Conservation (phyloP, 352 stramenopile species). For the Globisporangium viniferum region DNA sequence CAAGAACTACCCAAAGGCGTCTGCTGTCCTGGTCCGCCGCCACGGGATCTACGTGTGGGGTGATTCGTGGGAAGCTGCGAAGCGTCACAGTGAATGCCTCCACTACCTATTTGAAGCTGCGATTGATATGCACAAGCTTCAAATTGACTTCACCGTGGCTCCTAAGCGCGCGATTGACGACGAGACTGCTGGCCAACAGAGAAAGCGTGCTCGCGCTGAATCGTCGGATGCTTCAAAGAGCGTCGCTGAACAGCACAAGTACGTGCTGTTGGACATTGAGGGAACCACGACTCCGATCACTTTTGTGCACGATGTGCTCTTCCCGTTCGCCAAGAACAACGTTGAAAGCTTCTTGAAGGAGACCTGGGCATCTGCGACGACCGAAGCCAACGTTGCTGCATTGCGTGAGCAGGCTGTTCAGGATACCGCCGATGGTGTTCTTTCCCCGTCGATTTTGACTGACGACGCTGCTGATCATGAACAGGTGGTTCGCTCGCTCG, state of each 20-base stretch:
- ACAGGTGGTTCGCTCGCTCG: constrained; percentile 32
- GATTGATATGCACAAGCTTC: constrained; percentile 88
- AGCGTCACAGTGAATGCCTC: constrained; percentile 95
- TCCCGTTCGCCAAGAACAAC: constrained; percentile 86
- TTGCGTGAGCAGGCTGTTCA: constrained; percentile 42
- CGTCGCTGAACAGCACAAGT: constrained; percentile 83
- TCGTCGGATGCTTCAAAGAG: constrained; percentile 17
- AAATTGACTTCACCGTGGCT: constrained; percentile 66
- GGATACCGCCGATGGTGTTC: constrained; percentile 33
- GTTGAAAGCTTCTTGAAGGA: constrained; percentile 47
- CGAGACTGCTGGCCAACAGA: constrained; percentile 38
- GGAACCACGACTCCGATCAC: constrained; percentile 95
- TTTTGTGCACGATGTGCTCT: constrained; percentile 95
- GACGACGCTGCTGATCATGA: constrained; percentile 17
- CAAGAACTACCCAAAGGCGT: constrained; percentile 83
- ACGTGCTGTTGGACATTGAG: constrained; percentile 96
- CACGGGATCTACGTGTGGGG: constrained; percentile 97
- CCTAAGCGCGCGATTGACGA: constrained; percentile 27
- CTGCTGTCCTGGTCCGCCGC: constrained; percentile 92
- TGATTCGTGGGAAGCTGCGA: constrained; percentile 94
- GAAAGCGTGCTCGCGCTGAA: constrained; percentile 35
- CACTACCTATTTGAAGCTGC: constrained; percentile 95
- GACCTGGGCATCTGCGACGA: constrained; percentile 54
- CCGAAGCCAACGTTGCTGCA: constrained; percentile 45
- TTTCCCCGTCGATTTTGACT: constrained; percentile 25